Evolutionary conservation across 2,329 filamentous ascomycete genomes (phyloP), one percentile per base, ranked within the genome.

Genomic region (Botrytis cinerea): DNA sequence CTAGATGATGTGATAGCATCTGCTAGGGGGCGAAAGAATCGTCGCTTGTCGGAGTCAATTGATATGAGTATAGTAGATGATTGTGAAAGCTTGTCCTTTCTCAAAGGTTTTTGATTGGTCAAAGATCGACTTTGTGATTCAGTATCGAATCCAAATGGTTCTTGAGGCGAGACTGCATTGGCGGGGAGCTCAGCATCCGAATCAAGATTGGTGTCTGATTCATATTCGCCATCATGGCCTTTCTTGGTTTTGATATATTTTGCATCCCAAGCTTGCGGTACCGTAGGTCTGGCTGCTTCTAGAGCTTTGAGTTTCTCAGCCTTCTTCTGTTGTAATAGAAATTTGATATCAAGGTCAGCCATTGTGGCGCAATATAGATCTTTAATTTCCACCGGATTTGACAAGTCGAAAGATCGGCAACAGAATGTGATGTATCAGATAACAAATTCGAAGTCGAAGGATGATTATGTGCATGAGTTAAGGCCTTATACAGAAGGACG

Each of bases 11-110:
- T 61, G 25, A 73, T 73, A 9, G 48, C 71, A 2, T 73, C 71
- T 38, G 63, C 71, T 12, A 69, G 32, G 25, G 71, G 63, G 12
- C 28, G 62, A 69, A 72, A 72, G 51, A 72, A 69, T 60, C 62
- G 62, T 45, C 62, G 28, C 46, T 72, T 69, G 10, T 68, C 71
- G 14, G 28, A 22, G n/a, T 38, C 46, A 18, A 68, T n/a, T 46
- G 48, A 68, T 59, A 22, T 60, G n/a, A 72, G 62, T 46, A 61
- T 57, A 25, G 8, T 25, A 18, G 67, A 70, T 18, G 66, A 54
- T 12, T 40, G 25, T 54, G 48, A 43, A 54, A 68, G 8, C 20
- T 40, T 8, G 25, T 51, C 28, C n/a, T 35, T 62, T 28, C 10
- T 32, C 2, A 22, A 9, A 35, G n/a, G 40, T 22, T 70, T 61